phyloP scores from a whole-genome alignment of 2,329 filamentous ascomycete species.

The Calonectria henricotiae region DNA sequence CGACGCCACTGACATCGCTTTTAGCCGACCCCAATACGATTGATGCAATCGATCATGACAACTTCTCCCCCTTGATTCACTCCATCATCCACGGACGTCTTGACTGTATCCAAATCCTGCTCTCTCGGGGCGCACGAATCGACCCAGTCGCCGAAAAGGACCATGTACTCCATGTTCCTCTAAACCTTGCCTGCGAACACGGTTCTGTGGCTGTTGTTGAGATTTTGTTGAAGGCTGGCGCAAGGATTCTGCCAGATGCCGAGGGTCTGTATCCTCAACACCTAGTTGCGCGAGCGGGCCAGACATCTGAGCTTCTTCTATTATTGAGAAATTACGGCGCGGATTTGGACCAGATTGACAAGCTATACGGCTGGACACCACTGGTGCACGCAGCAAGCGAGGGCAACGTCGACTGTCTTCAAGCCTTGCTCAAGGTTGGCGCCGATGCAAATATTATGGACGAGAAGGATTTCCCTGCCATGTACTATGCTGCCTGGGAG shows the following conservation, averaged over 20 bases:
- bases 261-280: constrained; percentile 98
- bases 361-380: constrained; percentile 97
- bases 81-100: constrained; percentile 91
- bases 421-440: constrained; percentile 84
- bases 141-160: constrained; percentile 90
- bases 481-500: constrained; percentile 99
- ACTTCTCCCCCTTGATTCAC: constrained; percentile 96
- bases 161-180: constrained; percentile 92
- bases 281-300: constrained; percentile 90
- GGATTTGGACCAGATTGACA: constrained; percentile 92
- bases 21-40: constrained; percentile 82
- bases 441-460: constrained; percentile 87
- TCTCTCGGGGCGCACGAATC: constrained; percentile 85
- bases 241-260: constrained; percentile 90
- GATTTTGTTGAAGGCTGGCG: constrained; percentile 85
- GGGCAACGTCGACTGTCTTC: constrained; percentile 90
- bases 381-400: constrained; percentile 97
- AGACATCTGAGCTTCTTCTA: constrained; percentile 84
- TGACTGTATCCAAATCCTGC: constrained; percentile 83
- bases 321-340: constrained; percentile 89
- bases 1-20: constrained; percentile 17
- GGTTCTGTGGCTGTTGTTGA: constrained; percentile 89
- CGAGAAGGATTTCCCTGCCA: constrained; percentile 92
- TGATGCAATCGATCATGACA: constrained; percentile 93
- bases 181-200: constrained; percentile 96